Evolutionary conservation across 371 early-diverging fungal genomes (phyloP), one percentile per base, ranked within the genome.

Genomic region (Choanephora cucurbitarum): DNA sequence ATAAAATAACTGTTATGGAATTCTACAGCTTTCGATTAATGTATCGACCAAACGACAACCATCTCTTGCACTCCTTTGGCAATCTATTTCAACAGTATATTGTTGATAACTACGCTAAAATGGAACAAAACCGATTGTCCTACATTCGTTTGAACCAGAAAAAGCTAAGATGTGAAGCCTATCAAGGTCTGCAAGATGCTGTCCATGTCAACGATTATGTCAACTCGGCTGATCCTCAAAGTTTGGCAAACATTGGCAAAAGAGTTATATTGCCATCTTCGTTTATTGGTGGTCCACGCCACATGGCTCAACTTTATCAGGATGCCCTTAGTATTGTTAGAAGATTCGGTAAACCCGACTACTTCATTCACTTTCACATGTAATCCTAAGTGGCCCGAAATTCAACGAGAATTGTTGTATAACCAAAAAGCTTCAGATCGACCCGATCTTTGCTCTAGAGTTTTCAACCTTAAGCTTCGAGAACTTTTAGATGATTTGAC

Each of bases 321-420:
- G 70, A 79, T 49, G 60, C 67, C 0, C 59, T 71, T 50, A 50
- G 51, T 0, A 63, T 73, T n/a, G 56, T 71, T 0, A 39, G 66
- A 1, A 5, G 22, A 0, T 62, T 58, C 45, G 67, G 72, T 0
- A 7, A 70, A 43, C 68, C 69, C 0, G 72, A 72, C 39, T 49
- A 56, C 0, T 69, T 77, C 31, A 60, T 73, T n/a, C 5, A 72
- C 72, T 5, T 61, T 77, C n/a, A 77, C 64, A 0, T 71, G 72
- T 33, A 71, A 73, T 34, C 68, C 73, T 0, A 33, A 14, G 10
- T 73, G 73, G 70, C 63, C 52, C 3, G 67, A 70, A 21, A 67
- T 72, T 9, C 14, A 17, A 15, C 31, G 49, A 7, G 57, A 62
- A 11, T 56, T 74, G 0, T 5, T 50, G 0, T 18, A 32, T 34